Percentiles rank a stretch among this genome's conserved stretches.
These are phyloP conservation scores for Phytophthora agathidicida DNA, from an alignment of 352 stramenopile species.

Conservation along the genomic window DNA sequence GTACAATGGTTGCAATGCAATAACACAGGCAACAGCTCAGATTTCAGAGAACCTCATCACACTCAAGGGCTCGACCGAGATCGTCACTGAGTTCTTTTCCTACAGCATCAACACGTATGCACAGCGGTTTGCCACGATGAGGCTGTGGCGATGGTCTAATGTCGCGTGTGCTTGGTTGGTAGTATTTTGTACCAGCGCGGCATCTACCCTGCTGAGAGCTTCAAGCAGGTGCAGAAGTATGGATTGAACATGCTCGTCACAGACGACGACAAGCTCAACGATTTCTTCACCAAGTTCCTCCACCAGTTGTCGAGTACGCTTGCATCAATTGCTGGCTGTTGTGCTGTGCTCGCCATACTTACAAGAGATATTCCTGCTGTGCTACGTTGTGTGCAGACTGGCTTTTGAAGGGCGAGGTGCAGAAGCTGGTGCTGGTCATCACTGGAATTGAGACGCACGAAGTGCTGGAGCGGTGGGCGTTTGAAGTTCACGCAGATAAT, in stretches of 20 bases:
- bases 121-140: conserved; percentile 1
- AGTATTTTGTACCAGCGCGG: conserved; percentile 95
- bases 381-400: conserved; percentile 84
- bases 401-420: conserved; percentile 95
- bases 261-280: conserved; percentile 94
- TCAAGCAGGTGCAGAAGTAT: conserved; percentile 98
- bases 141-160: conserved; percentile 10
- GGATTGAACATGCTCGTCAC: conserved; percentile 98
- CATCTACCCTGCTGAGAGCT: conserved; percentile 99
- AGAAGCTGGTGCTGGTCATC: conserved; percentile 98
- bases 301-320: conserved; percentile 85
- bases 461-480: conserved; percentile 98
- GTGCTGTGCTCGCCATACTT: not conserved
- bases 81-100: conserved; percentile 99
- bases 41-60: conserved; percentile 96
- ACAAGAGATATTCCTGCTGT: not conserved
- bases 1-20: not conserved
- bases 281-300: conserved; percentile 96
- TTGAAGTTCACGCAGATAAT: conserved; percentile 93
- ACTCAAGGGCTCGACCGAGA: conserved; percentile 98
- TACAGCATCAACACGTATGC: conserved; percentile 97
- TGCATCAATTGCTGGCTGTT: not conserved
- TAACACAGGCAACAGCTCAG: conserved; percentile 65
- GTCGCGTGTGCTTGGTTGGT: not conserved
- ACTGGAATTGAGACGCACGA: conserved; percentile 96